These are phyloP conservation scores for Lepraria neglecta DNA, from an alignment of 495 filamentous ascomycete species.

Conservation along the genomic window DNA sequence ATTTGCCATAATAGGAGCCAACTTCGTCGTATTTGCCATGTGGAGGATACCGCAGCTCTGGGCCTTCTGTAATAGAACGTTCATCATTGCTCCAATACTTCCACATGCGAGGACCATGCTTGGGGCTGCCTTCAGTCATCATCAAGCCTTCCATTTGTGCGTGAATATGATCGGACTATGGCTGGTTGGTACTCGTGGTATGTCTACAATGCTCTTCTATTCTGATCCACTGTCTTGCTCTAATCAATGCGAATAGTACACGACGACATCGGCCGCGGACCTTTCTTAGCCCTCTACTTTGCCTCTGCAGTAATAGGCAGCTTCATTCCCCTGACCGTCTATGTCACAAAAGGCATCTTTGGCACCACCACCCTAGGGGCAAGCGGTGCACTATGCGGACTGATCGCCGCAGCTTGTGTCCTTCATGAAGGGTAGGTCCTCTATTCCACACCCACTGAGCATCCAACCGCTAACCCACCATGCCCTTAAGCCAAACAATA, in stretches of 20 bases:
- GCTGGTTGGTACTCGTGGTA: conserved; percentile 52
- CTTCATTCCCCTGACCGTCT: conserved; percentile 52
- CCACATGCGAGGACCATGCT: conserved; percentile 60
- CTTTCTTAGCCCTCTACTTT: conserved; percentile 75
- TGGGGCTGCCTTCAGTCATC: conserved; percentile 74
- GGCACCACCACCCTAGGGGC: conserved; percentile 59
- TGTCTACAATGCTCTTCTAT: conserved; percentile 18
- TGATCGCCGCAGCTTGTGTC: conserved; percentile 63
- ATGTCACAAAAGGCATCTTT: conserved; percentile 50
- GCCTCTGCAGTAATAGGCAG: conserved; percentile 60
- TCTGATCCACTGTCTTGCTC: background rate
- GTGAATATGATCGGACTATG: conserved; percentile 64
- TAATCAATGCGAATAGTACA: conserved; percentile 47
- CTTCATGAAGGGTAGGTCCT: conserved; percentile 48
- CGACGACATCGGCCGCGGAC: conserved; percentile 79
- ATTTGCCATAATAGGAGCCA: conserved; percentile 56
- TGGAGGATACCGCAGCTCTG: conserved; percentile 69
- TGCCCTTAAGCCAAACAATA: conserved; percentile 7
- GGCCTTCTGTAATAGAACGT: conserved; percentile 70
- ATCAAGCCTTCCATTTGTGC: conserved; percentile 55
- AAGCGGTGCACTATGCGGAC: conserved; percentile 63
- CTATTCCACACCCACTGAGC: background rate
- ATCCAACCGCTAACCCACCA: background rate
- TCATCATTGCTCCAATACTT: conserved; percentile 63
- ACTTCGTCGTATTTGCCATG: conserved; percentile 52